Percentiles rank a stretch among this genome's conserved stretches.
These are phyloP conservation scores for Candolleomyces eurysporus DNA, from an alignment of 768 basidiomycete species.

Conservation along the genomic window DNA sequence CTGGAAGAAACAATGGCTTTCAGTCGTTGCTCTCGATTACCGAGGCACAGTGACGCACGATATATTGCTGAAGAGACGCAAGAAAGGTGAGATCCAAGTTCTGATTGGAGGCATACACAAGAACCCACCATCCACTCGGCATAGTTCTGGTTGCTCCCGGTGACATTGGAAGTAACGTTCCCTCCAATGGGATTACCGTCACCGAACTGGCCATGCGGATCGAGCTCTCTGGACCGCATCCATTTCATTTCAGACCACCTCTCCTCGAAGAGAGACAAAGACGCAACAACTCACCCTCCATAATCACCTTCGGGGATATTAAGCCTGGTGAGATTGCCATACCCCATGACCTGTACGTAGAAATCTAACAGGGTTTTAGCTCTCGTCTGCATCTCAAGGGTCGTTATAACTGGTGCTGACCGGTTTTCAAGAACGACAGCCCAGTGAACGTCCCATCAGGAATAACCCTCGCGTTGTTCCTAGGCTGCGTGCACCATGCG, in stretches of 20 bases:
- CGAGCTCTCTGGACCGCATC: slow-evolving; percentile 33
- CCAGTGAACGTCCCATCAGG: slow-evolving; percentile 43
- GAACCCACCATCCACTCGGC: slow-evolving; percentile 43
- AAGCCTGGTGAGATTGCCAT: slow-evolving; percentile 40
- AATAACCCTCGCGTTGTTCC: slow-evolving; percentile 45
- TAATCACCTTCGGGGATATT: slow-evolving; percentile 39
- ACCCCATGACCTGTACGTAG: slow-evolving; percentile 42
- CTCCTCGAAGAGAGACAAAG: neutral
- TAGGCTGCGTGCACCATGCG: slow-evolving; percentile 43
- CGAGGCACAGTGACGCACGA: slow-evolving; percentile 14
- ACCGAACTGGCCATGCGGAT: slow-evolving; percentile 42
- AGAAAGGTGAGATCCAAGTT: neutral
- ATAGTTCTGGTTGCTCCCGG: slow-evolving; percentile 34
- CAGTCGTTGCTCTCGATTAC: neutral
- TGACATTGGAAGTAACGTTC: slow-evolving; percentile 42
- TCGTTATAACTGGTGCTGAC: slow-evolving; percentile 13
- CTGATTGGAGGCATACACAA: neutral
- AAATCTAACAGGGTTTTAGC: slow-evolving; percentile 22
- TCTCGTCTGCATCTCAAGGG: neutral
- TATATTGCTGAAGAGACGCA: slow-evolving; percentile 23
- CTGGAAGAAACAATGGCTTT: slow-evolving; percentile 16
- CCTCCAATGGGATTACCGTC: slow-evolving; percentile 44
- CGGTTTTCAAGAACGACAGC: slow-evolving; percentile 40
- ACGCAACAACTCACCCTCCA: slow-evolving; percentile 30
- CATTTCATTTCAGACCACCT: neutral